A percentile compares a stretch with the other conserved stretches of the same genome.
Conservation (phyloP, 2,329 filamentous ascomycete species). For the Daldinia eschscholtzii region DNA sequence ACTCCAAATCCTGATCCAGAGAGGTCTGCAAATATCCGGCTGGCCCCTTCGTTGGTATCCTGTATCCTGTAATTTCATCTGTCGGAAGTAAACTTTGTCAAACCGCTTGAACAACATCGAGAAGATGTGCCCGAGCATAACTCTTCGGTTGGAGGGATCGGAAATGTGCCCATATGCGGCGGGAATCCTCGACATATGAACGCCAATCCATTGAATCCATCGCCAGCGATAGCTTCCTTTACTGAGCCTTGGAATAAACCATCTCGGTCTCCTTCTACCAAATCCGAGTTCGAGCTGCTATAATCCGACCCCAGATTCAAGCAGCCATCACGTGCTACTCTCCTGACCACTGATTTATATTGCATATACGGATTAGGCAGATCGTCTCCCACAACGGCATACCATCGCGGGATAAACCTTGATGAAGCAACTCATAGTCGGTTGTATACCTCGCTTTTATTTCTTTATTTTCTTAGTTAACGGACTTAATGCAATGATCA, state of each 20-base stretch:
- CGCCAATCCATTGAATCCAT: background rate
- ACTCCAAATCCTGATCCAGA: background rate
- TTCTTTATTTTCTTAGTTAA: background rate
- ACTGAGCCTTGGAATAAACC: background rate
- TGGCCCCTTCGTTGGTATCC: slow-evolving; percentile 2
- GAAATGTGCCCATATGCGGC: background rate
- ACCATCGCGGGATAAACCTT: background rate
- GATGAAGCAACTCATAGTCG: background rate
- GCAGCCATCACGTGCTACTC: background rate
- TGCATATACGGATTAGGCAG: slow-evolving; percentile 1
- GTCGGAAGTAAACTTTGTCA: slow-evolving; percentile 2
- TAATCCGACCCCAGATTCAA: background rate
- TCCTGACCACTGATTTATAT: background rate
- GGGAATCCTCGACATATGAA: background rate
- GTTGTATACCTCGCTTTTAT: background rate
- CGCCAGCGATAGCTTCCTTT: slow-evolving; percentile 4
- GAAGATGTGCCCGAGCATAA: background rate
- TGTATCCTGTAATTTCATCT: slow-evolving; percentile 7
- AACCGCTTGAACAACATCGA: slow-evolving; percentile 1
- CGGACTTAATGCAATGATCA: slow-evolving; percentile 1
- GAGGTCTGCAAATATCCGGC: slow-evolving; percentile 9
- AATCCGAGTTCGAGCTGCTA: background rate
- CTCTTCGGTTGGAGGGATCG: background rate
- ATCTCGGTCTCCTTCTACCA: background rate
- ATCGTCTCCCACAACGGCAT: background rate